Percentiles rank a stretch among this genome's conserved stretches.
These are phyloP conservation scores for Fragilaria crotonensis DNA, from an alignment of 108 stramenopile species.

Conservation along the genomic window DNA sequence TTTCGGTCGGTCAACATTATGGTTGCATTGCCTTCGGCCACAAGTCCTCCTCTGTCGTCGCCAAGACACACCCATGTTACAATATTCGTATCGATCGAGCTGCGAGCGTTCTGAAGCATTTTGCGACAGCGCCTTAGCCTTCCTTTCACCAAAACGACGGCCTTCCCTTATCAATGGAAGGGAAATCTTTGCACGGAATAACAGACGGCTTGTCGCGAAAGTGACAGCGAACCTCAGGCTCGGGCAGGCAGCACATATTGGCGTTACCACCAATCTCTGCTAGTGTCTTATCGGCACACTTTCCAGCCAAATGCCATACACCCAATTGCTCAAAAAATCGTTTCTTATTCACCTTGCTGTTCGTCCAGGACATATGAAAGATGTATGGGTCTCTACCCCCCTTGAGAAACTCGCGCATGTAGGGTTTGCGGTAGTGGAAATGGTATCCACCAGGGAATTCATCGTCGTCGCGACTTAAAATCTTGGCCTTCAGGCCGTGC, in stretches of 20 bases:
- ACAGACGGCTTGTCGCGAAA: slow-evolving; percentile 76
- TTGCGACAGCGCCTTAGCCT: slow-evolving; percentile 9
- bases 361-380: slow-evolving; percentile 70
- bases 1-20: slow-evolving; percentile 83
- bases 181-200: slow-evolving; percentile 52
- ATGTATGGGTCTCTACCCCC: slow-evolving; percentile 22
- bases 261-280: slow-evolving; percentile 7
- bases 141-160: slow-evolving; percentile 43
- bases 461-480: slow-evolving; percentile 32
- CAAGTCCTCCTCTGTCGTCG: slow-evolving; percentile 22
- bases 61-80: slow-evolving; percentile 65
- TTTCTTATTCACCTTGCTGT: slow-evolving; percentile 69
- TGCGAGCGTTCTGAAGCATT: slow-evolving; percentile 17
- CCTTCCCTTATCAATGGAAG: slow-evolving; percentile 40
- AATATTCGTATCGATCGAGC: slow-evolving; percentile 74
- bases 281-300: slow-evolving; percentile 21
- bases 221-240: slow-evolving; percentile 59
- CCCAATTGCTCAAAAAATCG: slow-evolving; percentile 56
- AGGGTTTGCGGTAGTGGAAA: slow-evolving; percentile 24
- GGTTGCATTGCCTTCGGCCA: slow-evolving; percentile 28
- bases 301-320: slow-evolving; percentile 62
- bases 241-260: slow-evolving; percentile 47
- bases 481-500: slow-evolving; percentile 63
- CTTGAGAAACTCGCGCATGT: slow-evolving; percentile 25
- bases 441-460: slow-evolving; percentile 46